A percentile compares a stretch with the other conserved stretches of the same genome.
Conservation (phyloP, 75 land plant species). For the Pinus albicaulis region DNA sequence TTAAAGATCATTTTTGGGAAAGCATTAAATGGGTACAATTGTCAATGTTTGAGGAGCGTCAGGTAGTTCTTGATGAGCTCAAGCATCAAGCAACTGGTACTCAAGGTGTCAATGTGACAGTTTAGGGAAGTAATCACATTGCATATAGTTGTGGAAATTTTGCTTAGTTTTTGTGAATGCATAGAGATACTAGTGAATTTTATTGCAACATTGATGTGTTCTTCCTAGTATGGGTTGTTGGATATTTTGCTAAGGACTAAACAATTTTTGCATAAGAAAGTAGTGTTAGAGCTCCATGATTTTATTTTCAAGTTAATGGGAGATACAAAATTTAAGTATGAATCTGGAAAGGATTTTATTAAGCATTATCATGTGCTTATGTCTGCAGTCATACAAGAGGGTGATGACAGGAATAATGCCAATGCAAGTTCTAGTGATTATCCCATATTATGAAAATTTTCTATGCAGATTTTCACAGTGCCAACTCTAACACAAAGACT, state of each 20-base stretch:
- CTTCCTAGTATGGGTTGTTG: too few species aligned
- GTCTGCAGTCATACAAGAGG: slow-evolving; percentile 41
- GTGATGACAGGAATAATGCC: slow-evolving; percentile 14
- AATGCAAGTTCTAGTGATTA: slow-evolving; percentile 28
- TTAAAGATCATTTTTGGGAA: background rate
- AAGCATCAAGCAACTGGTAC: slow-evolving; percentile 36
- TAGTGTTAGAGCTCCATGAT: slow-evolving; percentile 68
- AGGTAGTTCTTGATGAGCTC: slow-evolving; percentile 24
- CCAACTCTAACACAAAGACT: slow-evolving; percentile 80
- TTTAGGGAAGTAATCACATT: slow-evolving; percentile 67
- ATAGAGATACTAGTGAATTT: too few species aligned
- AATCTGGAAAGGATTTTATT: slow-evolving; percentile 72
- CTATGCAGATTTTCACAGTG: slow-evolving; percentile 95
- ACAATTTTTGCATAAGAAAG: too few species aligned
- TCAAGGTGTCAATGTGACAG: slow-evolving; percentile 89
- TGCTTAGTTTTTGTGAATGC: too few species aligned
- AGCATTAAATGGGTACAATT: slow-evolving; percentile 60
- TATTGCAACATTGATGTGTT: too few species aligned
- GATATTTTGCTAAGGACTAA: too few species aligned
- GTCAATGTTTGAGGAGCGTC: slow-evolving; percentile 78
- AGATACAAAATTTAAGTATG: slow-evolving; percentile 79
- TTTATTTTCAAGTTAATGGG: slow-evolving; percentile 83
- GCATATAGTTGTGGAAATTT: too few species aligned
- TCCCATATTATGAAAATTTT: slow-evolving; percentile 70
- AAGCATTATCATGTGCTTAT: slow-evolving; percentile 57